phyloP scores from a whole-genome alignment of 257 asterid species.

The Nicotiana tabacum region DNA sequence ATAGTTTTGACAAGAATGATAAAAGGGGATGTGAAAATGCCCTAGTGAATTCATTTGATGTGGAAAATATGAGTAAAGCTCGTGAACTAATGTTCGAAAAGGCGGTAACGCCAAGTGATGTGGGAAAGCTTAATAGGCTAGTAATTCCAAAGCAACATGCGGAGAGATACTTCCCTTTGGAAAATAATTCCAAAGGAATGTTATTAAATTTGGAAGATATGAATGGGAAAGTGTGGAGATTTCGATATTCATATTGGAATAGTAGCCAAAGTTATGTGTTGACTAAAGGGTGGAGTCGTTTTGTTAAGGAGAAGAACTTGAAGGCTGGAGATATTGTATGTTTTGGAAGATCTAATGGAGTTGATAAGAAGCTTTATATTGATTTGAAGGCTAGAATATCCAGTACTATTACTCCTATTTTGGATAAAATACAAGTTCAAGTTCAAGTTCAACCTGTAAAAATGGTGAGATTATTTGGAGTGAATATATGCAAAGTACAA shows the following conservation, averaged over 20 bases:
- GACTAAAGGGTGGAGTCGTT: constrained; percentile 73
- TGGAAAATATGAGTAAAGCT: constrained; percentile 16
- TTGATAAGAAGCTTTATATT: constrained; percentile 43
- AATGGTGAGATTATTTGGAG: constrained; percentile 53
- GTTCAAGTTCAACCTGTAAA: constrained; percentile 17
- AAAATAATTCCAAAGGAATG: constrained; percentile 40
- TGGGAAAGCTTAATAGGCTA: constrained; percentile 35
- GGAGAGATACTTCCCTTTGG: constrained; percentile 49
- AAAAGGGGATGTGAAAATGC: background rate
- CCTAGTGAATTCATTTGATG: background rate
- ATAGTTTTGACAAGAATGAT: background rate
- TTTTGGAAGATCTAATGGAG: constrained; percentile 38
- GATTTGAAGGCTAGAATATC: constrained; percentile 28
- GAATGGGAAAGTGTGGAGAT: constrained; percentile 60
- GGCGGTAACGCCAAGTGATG: constrained; percentile 41
- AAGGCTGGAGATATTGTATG: constrained; percentile 53
- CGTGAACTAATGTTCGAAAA: constrained; percentile 41
- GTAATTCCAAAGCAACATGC: constrained; percentile 42
- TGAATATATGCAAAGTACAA: constrained; percentile 26
- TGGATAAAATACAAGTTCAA: background rate
- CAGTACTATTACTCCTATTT: background rate
- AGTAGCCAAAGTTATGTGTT: constrained; percentile 72
- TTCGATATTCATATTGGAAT: constrained; percentile 64
- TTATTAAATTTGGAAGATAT: constrained; percentile 52
- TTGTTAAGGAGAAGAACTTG: constrained; percentile 55